Base-by-base conservation (phyloP, 2,329 filamentous ascomycete genomes). In the Akanthomyces muscarius region DNA sequence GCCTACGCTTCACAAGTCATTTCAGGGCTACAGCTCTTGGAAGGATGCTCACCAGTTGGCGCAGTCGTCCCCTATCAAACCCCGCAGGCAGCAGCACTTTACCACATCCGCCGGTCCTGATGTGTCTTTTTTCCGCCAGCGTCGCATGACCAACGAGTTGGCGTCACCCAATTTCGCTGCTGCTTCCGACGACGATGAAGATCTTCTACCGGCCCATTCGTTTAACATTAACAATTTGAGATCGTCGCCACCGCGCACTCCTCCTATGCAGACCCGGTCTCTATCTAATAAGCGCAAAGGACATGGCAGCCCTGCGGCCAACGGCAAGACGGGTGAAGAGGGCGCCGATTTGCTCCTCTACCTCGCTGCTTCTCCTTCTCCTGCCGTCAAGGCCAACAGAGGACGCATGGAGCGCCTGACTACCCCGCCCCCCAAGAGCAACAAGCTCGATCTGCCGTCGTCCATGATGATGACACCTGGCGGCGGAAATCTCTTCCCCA, bases 391-490 rank as follows among this genome's bases (percentile, higher is more conserved):
- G 67, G 75, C 78, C 14, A 75, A 76, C 51, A 79, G 82, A 61
- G 78, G 79, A 52, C 80, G 82, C 64, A 87, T 88, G 83, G 85
- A 88, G 48, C 86, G 88, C 30, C 89, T 89, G 1, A 90, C 88
- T 13, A 93, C 90, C n/a, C 90, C 90, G 41, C 89, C 89, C 5
- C 86, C 87, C 61, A 88, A 87, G 72, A 86, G 81, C 78, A 77
- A 72, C 71, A 86, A 86, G 80, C 84, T 81, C 67, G 90, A 86
- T 59, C 80, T 90, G 66, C 92, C 87, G 25, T 96, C 87, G 63
- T 96, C 88, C 30, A 92, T 94, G 85, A 94, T 95, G 90, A 89
- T 86, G n/a, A 95, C 91, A 13, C 91, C 91, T 1, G 87, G 88
- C 60, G 89, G 88, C 47, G 84, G 85, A 65, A 89, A 87, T 70